Percentiles rank a stretch among this genome's conserved stretches.
Evolutionary conservation across 2,329 filamentous ascomycete genomes (phyloP).

Genomic region (Alternaria brassicicola): DNA sequence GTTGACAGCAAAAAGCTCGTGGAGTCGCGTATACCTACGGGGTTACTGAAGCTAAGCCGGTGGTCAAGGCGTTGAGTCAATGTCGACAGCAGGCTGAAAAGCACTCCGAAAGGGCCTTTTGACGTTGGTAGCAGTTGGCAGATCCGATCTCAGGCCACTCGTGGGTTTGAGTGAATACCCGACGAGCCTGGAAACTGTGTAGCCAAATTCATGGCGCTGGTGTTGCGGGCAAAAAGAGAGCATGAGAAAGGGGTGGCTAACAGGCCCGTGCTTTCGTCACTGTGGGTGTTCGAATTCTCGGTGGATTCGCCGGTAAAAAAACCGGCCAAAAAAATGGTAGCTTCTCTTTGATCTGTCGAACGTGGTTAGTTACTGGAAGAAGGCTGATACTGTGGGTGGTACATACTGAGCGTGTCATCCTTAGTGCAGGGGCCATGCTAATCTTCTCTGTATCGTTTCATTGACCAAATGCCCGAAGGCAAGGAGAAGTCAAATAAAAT

Average conservation of each 20-base stretch:
- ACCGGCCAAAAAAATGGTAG: conserved; percentile 32
- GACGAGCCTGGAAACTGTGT: not conserved
- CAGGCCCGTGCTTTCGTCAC: not conserved
- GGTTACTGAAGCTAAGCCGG: not conserved
- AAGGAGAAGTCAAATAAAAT: not conserved
- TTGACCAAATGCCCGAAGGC: conserved; percentile 30
- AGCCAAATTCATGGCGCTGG: not conserved
- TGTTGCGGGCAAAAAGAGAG: not conserved
- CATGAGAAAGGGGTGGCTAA: not conserved
- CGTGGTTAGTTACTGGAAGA: too few species aligned
- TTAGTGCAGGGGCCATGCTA: conserved; percentile 73
- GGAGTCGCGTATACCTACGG: not conserved
- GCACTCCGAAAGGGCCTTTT: not conserved
- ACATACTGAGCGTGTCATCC: conserved; percentile 73
- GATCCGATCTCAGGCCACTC: not conserved
- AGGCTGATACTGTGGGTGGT: too few species aligned
- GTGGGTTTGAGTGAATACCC: not conserved
- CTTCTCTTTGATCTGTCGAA: conserved; percentile 33
- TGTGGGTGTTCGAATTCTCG: not conserved
- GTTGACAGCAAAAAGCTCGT: not conserved
- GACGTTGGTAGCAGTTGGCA: not conserved
- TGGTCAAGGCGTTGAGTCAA: not conserved
- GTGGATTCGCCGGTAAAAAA: not conserved
- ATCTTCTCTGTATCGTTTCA: conserved; percentile 49
- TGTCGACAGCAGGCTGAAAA: not conserved